Percentiles rank a stretch among this genome's conserved stretches.
Evolutionary conservation across 805 yeast species (phyloP).

Genomic region (Starmerella riodocensis): DNA sequence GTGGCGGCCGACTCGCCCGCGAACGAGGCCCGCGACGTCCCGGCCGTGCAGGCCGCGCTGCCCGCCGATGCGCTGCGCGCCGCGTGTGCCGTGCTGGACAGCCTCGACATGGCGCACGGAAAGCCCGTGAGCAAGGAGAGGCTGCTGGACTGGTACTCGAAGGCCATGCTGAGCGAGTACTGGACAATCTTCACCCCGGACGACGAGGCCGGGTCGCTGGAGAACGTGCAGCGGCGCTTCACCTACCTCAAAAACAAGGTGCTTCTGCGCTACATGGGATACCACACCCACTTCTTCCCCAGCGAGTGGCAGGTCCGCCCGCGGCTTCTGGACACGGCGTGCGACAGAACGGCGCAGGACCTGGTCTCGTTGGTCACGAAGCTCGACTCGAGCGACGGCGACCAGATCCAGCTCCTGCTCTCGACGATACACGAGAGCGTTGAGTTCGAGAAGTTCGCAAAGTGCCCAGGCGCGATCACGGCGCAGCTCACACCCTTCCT

Average conservation of each 20-base stretch:
- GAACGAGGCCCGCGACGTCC: background rate
- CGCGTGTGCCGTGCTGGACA: conserved; percentile 62
- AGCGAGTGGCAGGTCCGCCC: conserved; percentile 55
- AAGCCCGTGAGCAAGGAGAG: conserved; percentile 45
- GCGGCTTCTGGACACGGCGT: conserved; percentile 48
- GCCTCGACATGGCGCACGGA: conserved; percentile 27
- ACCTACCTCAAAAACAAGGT: conserved; percentile 60
- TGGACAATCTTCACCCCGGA: conserved; percentile 56
- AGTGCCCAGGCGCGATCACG: conserved; percentile 38
- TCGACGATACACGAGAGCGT: conserved; percentile 60
- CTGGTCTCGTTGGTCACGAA: conserved; percentile 40
- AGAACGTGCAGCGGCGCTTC: conserved; percentile 69
- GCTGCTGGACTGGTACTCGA: conserved; percentile 61
- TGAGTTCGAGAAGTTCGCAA: conserved; percentile 60
- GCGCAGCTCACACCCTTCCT: conserved; percentile 75
- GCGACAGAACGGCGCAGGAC: conserved; percentile 57
- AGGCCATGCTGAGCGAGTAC: conserved; percentile 57
- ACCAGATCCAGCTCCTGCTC: conserved; percentile 51
- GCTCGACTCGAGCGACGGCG: conserved; percentile 17
- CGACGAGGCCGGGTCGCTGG: conserved; percentile 92
- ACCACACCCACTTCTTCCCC: conserved; percentile 48
- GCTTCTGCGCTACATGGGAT: conserved; percentile 38
- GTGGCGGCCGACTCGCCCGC: conserved; percentile 9
- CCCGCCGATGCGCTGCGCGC: conserved; percentile 21
- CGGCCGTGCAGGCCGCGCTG: background rate